Percentiles rank a stretch among this genome's conserved stretches.
phyloP scores from a whole-genome alignment of 129 eudicot genomes.

The Dittrichia graveolens region DNA sequence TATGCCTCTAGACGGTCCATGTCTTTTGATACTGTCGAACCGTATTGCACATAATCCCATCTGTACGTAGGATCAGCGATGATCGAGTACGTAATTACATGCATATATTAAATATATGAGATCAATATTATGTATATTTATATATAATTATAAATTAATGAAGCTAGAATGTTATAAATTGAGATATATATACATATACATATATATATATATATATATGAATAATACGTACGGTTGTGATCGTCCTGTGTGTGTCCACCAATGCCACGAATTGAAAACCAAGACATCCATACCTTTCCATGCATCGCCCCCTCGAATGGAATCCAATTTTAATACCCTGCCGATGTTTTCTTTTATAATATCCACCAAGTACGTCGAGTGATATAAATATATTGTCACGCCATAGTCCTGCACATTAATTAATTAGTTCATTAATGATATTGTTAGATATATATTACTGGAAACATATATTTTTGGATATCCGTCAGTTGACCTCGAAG shows the following conservation, averaged over 20 bases:
- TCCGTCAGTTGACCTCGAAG: not conserved
- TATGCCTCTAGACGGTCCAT: conserved; percentile 73
- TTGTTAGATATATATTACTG: too few species aligned
- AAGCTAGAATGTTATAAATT: not conserved
- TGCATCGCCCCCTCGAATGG: conserved; percentile 55
- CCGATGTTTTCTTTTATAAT: conserved; percentile 55
- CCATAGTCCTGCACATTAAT: conserved; percentile 71
- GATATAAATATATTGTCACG: conserved; percentile 57
- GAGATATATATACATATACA: not conserved
- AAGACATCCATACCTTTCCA: conserved; percentile 89
- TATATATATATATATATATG: too few species aligned
- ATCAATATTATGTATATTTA: not conserved
- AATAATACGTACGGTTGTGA: conserved; percentile 50
- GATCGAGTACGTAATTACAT: too few species aligned
- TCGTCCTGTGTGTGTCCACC: conserved; percentile 81
- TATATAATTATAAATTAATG: not conserved
- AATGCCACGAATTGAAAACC: conserved; percentile 80
- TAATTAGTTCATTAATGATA: conserved; percentile 14
- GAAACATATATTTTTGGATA: not conserved
- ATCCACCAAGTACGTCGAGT: conserved; percentile 72
- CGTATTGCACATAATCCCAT: conserved; percentile 83
- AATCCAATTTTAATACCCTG: conserved; percentile 59
- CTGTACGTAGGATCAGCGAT: conserved; percentile 32
- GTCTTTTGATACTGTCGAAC: conserved; percentile 56
- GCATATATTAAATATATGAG: not conserved